Percentiles rank a stretch among this genome's conserved stretches.
These are phyloP conservation scores for Aegilops speltoides DNA, from an alignment of 176 grass and related monocot genomes.

Conservation along the genomic window DNA sequence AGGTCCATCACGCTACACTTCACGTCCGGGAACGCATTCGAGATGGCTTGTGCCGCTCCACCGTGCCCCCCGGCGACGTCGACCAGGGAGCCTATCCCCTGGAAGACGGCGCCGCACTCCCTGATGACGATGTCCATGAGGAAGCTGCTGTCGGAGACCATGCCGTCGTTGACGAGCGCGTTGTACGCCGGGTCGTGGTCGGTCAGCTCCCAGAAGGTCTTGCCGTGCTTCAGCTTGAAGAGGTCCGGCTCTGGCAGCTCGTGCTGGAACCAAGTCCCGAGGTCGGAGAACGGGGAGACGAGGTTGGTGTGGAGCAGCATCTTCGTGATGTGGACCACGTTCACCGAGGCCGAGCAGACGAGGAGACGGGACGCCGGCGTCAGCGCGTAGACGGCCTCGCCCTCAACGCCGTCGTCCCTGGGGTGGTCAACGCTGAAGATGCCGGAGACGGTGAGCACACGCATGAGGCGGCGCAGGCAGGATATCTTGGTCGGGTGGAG, in stretches of 20 bases:
- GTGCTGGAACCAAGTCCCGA: conserved; percentile 21
- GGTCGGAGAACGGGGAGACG: neutral
- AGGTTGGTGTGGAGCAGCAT: neutral
- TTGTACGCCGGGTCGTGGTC: neutral
- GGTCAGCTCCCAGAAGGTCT: conserved; percentile 23
- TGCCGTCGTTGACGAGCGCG: conserved; percentile 24
- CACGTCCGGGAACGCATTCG: conserved; percentile 22
- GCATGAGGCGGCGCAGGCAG: conserved; percentile 5
- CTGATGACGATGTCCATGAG: conserved; percentile 22
- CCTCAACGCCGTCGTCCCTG: neutral
- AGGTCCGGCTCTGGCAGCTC: neutral
- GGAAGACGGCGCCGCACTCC: conserved; percentile 18
- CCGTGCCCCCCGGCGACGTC: conserved; percentile 53
- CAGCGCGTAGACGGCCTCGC: conserved; percentile 11
- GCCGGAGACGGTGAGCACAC: neutral
- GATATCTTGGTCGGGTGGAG: conserved; percentile 16
- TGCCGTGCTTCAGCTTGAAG: conserved; percentile 9
- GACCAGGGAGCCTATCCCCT: conserved; percentile 34
- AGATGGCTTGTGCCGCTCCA: neutral
- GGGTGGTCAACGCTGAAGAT: neutral
- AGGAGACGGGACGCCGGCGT: conserved; percentile 12
- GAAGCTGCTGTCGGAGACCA: conserved; percentile 32
- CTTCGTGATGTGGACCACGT: neutral
- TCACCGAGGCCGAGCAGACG: neutral
- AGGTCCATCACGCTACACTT: conserved; percentile 27